phyloP scores from a whole-genome alignment of 2,329 filamentous ascomycete genomes.

The Endoconidiophora laricicola region DNA sequence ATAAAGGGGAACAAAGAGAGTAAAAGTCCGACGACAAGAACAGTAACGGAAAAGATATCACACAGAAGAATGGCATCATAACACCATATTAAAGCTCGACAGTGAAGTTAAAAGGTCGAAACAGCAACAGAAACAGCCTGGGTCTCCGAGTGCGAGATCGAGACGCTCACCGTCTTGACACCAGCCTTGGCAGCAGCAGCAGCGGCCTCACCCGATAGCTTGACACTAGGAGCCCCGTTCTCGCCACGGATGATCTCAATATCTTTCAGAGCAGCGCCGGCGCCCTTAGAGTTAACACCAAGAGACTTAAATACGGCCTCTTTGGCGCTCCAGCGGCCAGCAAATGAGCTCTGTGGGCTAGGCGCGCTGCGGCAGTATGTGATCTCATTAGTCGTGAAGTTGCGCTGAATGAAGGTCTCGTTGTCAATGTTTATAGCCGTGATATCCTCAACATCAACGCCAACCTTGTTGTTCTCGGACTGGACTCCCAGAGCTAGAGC shows the following conservation, averaged over 20 bases:
- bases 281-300: slow-evolving; percentile 71
- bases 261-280: slow-evolving; percentile 76
- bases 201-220: slow-evolving; percentile 74
- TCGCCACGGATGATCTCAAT: slow-evolving; percentile 81
- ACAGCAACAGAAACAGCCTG: slow-evolving; percentile 93
- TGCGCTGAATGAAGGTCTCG: slow-evolving; percentile 83
- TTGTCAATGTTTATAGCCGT: slow-evolving; percentile 81
- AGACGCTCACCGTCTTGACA: slow-evolving; percentile 77
- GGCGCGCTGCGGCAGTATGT: slow-evolving; percentile 70
- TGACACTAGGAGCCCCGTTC: slow-evolving; percentile 67
- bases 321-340: slow-evolving; percentile 92
- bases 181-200: slow-evolving; percentile 70
- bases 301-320: slow-evolving; percentile 98
- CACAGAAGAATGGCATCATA: neutral
- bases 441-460: slow-evolving; percentile 87
- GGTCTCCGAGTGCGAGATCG: slow-evolving; percentile 86
- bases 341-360: slow-evolving; percentile 76
- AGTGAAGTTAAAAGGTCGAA: slow-evolving; percentile 46
- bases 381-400: slow-evolving; percentile 77
- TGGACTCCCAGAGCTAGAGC: slow-evolving; percentile 51
- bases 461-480: slow-evolving; percentile 58
- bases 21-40: neutral
- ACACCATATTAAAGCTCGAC: neutral
- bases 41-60: neutral
- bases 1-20: neutral